Evolutionary conservation across 176 grass and related monocot genomes (phyloP).

Genomic region (Ensete glaucum): DNA sequence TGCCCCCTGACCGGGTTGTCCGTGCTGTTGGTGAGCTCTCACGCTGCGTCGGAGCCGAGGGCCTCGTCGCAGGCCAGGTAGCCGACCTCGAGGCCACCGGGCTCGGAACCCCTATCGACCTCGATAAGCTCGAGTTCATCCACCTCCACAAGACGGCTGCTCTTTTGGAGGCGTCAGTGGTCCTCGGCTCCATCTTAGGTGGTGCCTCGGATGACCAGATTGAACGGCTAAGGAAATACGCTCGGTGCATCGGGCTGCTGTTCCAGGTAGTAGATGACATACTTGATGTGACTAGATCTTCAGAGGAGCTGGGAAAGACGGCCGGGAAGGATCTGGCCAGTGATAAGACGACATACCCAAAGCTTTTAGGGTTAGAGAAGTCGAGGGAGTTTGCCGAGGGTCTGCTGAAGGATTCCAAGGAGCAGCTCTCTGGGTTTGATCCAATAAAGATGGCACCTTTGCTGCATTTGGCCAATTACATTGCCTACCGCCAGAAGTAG

Average conservation of each 20-base stretch:
- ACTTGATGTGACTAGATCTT: no score
- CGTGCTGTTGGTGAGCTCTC: constrained; percentile 31
- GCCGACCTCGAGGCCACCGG: constrained; percentile 15
- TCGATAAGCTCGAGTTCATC: constrained; percentile 36
- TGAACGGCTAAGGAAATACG: constrained; percentile 28
- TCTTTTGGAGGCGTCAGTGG: constrained; percentile 18
- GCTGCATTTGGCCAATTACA: constrained; percentile 32
- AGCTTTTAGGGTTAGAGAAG: constrained; percentile 27
- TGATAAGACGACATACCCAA: constrained; percentile 41
- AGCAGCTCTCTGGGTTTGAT: constrained; percentile 32
- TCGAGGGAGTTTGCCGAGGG: constrained; percentile 23
- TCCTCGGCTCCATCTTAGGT: neutral
- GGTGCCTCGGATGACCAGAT: neutral
- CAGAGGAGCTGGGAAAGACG: no score
- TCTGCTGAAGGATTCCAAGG: constrained; percentile 21
- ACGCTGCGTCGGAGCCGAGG: constrained; percentile 5
- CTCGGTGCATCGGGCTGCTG: constrained; percentile 25
- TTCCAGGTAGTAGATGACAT: constrained; percentile 20
- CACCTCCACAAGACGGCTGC: constrained; percentile 43
- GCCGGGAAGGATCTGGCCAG: constrained; percentile 28
- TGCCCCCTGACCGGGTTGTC: neutral
- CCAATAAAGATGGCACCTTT: constrained; percentile 15
- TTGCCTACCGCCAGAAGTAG: constrained; percentile 23
- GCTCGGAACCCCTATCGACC: neutral
- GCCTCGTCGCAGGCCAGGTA: constrained; percentile 30